Conservation (phyloP, 2,329 filamentous ascomycete genomes). For the Polytolypa hystricis region DNA sequence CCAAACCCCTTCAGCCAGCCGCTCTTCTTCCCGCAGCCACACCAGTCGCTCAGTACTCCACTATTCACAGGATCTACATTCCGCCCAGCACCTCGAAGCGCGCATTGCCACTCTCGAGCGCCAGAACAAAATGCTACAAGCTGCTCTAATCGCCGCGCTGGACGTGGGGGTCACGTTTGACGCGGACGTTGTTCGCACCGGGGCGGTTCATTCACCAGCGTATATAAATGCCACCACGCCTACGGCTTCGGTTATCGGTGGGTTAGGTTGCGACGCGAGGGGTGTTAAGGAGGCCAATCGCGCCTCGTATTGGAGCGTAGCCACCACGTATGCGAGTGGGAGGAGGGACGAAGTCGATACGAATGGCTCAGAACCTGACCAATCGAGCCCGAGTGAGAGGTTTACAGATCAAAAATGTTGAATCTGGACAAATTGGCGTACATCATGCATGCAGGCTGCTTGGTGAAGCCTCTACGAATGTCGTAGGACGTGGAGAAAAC, state of each 20-base stretch:
- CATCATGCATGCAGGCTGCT: no score
- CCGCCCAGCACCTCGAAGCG: constrained; percentile 23
- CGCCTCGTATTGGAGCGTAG: neutral
- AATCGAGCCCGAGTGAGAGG: no score
- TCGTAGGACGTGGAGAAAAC: no score
- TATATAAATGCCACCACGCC: no score
- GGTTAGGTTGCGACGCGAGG: neutral
- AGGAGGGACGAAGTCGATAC: no score
- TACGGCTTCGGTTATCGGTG: no score
- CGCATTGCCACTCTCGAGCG: constrained; percentile 30
- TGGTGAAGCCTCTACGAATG: no score
- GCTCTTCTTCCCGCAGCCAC: constrained; percentile 3
- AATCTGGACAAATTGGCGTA: no score
- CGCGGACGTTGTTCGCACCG: constrained; percentile 11
- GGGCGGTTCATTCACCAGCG: neutral
- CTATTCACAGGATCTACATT: constrained; percentile 9
- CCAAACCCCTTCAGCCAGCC: neutral
- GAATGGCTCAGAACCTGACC: no score
- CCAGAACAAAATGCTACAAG: constrained; percentile 33
- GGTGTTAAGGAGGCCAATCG: neutral
- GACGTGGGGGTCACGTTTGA: constrained; percentile 26
- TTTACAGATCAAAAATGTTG: no score
- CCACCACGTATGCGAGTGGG: no score
- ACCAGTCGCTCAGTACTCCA: constrained; percentile 13
- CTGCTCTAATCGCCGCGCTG: constrained; percentile 30